phyloP scores from a whole-genome alignment of 2,329 filamentous ascomycete species.

The Fusarium euwallaceae region DNA sequence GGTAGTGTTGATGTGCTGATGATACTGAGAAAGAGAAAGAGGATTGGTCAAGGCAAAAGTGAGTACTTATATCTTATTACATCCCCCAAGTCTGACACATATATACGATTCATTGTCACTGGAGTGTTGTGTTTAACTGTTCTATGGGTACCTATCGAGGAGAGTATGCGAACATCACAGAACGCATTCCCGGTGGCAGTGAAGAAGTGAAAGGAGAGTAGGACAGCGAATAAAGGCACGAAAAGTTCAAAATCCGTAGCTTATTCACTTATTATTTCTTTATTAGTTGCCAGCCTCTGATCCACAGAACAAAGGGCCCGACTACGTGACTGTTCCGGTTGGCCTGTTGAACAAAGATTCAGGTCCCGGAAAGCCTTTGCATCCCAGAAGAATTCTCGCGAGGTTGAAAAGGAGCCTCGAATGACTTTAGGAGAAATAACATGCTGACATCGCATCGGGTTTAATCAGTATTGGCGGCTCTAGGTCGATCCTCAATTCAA shows the following conservation, averaged over 20 bases:
- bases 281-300: not conserved
- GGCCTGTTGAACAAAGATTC: not conserved
- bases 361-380: not conserved
- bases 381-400: not conserved
- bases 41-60: not conserved
- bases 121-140: not conserved
- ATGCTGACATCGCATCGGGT: no score
- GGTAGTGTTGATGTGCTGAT: not conserved
- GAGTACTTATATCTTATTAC: not conserved
- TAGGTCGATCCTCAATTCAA: no score
- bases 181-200: not conserved
- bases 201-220: not conserved
- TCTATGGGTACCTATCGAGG: not conserved
- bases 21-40: not conserved
- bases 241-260: not conserved
- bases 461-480: no score
- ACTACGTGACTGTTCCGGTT: not conserved
- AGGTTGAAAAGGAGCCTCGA: not conserved
- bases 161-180: not conserved
- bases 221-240: not conserved
- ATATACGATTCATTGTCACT: not conserved
- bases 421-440: not conserved
- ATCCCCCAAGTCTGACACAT: not conserved
- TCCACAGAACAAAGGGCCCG: not conserved
- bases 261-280: not conserved